phyloP scores from a whole-genome alignment of 768 basidiomycete genomes.

The Amanita thiersii region DNA sequence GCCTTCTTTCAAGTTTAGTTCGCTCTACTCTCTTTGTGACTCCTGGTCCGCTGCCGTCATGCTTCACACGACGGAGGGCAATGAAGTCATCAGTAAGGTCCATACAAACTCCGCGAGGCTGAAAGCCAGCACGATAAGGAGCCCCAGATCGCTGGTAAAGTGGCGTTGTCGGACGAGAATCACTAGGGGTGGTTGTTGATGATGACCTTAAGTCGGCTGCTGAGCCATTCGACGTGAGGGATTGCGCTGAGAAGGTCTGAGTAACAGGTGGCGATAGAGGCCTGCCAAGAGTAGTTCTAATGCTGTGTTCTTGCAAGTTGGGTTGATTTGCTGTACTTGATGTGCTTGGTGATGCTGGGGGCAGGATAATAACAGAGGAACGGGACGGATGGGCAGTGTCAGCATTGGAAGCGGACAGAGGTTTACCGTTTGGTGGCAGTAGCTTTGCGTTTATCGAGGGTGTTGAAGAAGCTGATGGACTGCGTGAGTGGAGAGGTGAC shows the following conservation, averaged over 20 bases:
- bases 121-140: constrained; percentile 88
- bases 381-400: too few species aligned
- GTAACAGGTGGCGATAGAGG: constrained; percentile 2
- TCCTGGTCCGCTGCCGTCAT: constrained; percentile 26
- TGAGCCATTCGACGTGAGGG: constrained; percentile 1
- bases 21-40: constrained; percentile 60
- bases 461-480: constrained; percentile 10
- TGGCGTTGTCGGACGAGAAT: background rate
- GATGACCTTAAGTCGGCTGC: background rate
- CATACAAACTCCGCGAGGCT: constrained; percentile 79
- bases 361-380: too few species aligned
- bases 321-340: too few species aligned
- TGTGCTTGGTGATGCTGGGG: too few species aligned
- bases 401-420: too few species aligned
- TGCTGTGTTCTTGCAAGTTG: too few species aligned
- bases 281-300: too few species aligned
- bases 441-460: too few species aligned
- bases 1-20: constrained; percentile 74
- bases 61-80: constrained; percentile 30
- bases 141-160: constrained; percentile 24
- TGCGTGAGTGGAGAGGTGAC: constrained; percentile 9
- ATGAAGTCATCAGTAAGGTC: constrained; percentile 80
- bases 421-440: too few species aligned
- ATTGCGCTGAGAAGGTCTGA: background rate
- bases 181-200: background rate